Evolutionary conservation across 805 yeast genomes (phyloP).

Genomic region (Candida mattraensis): DNA sequence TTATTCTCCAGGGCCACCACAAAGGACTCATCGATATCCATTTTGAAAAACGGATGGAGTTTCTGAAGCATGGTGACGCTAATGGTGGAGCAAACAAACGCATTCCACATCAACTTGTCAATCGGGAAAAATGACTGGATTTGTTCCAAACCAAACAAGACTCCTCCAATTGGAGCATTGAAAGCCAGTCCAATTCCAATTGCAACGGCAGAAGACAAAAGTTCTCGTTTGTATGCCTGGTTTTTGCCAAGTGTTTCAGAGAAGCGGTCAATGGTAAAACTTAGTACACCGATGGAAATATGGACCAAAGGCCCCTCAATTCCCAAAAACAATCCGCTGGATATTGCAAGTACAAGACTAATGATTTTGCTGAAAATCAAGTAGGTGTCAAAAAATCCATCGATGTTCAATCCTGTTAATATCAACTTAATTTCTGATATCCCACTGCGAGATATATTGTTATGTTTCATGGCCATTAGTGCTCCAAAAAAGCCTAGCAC

Average conservation of each 20-base stretch:
- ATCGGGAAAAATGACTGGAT: constrained; percentile 63
- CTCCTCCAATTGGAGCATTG: constrained; percentile 88
- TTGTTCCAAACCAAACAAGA: constrained; percentile 71
- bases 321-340: constrained; percentile 82
- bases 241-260: constrained; percentile 33
- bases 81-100: constrained; percentile 76
- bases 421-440: constrained; percentile 72
- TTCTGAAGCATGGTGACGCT: constrained; percentile 61
- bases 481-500: constrained; percentile 41
- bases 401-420: constrained; percentile 61
- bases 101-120: constrained; percentile 73
- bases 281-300: constrained; percentile 62
- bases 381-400: constrained; percentile 48
- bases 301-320: constrained; percentile 88
- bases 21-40: constrained; percentile 43
- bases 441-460: constrained; percentile 55
- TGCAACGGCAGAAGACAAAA: constrained; percentile 73
- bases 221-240: constrained; percentile 65
- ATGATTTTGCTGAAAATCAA: constrained; percentile 55
- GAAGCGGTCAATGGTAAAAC: constrained; percentile 35
- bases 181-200: constrained; percentile 86
- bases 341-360: constrained; percentile 64
- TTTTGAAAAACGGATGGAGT: constrained; percentile 49
- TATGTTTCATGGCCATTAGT: constrained; percentile 30
- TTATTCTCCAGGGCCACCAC: constrained; percentile 67